A percentile compares a stretch with the other conserved stretches of the same genome.
These are phyloP conservation scores for Fusarium ambrosium DNA, from an alignment of 2,329 filamentous ascomycete species.

Conservation along the genomic window DNA sequence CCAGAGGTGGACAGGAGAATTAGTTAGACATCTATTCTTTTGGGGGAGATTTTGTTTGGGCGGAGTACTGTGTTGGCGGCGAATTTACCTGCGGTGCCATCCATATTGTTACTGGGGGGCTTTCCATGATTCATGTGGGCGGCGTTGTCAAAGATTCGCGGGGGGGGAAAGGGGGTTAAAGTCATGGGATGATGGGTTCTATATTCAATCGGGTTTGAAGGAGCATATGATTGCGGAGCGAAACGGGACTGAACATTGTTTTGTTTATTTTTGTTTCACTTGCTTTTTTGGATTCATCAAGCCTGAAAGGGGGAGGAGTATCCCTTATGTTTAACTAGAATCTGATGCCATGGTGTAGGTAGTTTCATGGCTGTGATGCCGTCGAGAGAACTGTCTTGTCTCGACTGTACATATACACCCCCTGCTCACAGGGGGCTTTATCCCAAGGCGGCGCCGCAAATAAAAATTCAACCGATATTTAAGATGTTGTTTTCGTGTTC, in stretches of 20 bases:
- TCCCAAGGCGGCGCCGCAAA: slow-evolving; percentile 24
- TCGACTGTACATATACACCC: slow-evolving; percentile 8
- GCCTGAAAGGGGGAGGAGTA: background rate
- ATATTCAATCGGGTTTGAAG: slow-evolving; percentile 3
- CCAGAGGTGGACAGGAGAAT: slow-evolving; percentile 61
- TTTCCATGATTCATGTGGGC: slow-evolving; percentile 38
- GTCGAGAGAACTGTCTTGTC: slow-evolving; percentile 2
- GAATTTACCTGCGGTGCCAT: slow-evolving; percentile 39
- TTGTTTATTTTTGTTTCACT: slow-evolving; percentile 28
- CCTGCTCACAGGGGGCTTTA: background rate
- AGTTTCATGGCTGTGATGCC: slow-evolving; percentile 10
- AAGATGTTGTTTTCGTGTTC: slow-evolving; percentile 12
- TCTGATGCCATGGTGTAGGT: slow-evolving; percentile 11
- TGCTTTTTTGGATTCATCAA: slow-evolving; percentile 31
- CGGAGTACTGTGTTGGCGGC: slow-evolving; percentile 27
- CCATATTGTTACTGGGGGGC: slow-evolving; percentile 17
- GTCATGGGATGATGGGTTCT: slow-evolving; percentile 14
- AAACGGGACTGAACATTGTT: slow-evolving; percentile 17
- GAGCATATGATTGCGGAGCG: slow-evolving; percentile 25
- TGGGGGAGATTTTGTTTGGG: slow-evolving; percentile 20
- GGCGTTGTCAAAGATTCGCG: slow-evolving; percentile 45
- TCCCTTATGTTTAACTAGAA: background rate
- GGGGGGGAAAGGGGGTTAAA: slow-evolving; percentile 7
- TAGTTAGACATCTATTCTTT: slow-evolving; percentile 55
- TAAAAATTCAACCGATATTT: slow-evolving; percentile 18